phyloP scores from a whole-genome alignment of 2,329 filamentous ascomycete species.

The Epichloe uncinata region DNA sequence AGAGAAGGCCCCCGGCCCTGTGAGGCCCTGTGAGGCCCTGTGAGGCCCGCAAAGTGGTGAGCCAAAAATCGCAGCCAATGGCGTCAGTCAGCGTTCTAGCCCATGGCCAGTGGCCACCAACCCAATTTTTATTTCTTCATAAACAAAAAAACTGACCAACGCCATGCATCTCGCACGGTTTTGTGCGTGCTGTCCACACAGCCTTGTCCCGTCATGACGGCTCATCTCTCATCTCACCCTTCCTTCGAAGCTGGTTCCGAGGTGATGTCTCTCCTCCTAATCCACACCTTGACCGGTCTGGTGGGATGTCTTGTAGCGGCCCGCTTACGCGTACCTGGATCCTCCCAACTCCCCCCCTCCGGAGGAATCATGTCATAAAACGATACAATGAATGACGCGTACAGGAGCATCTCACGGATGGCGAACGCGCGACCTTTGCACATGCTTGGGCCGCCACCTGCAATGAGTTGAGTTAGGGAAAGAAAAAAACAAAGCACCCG shows the following conservation, averaged over 20 bases:
- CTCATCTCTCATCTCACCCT: no score
- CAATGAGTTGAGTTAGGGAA: no score
- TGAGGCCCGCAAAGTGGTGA: background rate
- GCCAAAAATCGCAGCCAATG: conserved; percentile 4
- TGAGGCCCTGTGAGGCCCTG: no score
- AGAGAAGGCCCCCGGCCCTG: no score
- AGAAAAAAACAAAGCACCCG: no score
- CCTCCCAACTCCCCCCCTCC: background rate
- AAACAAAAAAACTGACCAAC: background rate
- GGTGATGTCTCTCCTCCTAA: conserved; percentile 13
- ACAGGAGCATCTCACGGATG: no score
- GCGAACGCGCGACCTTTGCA: no score
- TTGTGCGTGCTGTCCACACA: no score
- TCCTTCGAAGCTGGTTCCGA: background rate
- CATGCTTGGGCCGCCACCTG: no score
- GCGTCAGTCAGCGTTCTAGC: conserved; percentile 6
- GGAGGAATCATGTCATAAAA: no score
- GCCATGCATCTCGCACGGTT: background rate
- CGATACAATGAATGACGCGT: no score
- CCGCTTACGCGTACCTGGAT: conserved; percentile 13
- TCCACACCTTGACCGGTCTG: conserved; percentile 19
- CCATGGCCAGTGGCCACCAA: conserved; percentile 5
- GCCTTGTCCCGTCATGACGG: no score
- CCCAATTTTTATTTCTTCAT: background rate
- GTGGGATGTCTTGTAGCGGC: conserved; percentile 16